Base-by-base conservation (phyloP, 352 stramenopile genomes). In the Globisporangium mamillatum region DNA sequence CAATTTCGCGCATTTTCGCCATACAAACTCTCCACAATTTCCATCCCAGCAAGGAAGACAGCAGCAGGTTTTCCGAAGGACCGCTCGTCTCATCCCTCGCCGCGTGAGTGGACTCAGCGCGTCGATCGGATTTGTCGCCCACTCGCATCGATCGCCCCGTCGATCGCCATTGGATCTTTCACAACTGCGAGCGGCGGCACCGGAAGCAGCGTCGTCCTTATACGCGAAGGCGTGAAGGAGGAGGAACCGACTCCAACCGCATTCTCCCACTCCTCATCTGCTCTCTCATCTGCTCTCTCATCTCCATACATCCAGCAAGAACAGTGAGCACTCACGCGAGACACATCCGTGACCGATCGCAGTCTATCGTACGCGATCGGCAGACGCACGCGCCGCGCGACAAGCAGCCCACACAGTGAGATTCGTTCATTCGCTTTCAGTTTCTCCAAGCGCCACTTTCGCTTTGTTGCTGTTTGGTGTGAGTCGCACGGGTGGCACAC, bases 81-180 rank as follows among this genome's bases (percentile, higher is more conserved):
- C 54, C 27, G 54, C 54, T 60, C 54, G 54, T 60, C 54, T 60
- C 54, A 60, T 60, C 54, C 54, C 54, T 60, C 54, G 27, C 16
- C 48, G 20, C 48, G 48, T 55, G 48, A 27, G 44, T 52, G 44
- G 44, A 52, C 14, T 22, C 1, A 52, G 16, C 44, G 18, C 44
- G 44, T 52, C 44, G 44, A 52, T 52, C 44, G 44, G 6, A 3
- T 46, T 22, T 20, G 44, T 52, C 44, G 44, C 48, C 48, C 8
- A 55, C 18, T 27, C 48, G 20, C 48, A 27, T 32, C 27, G 27
- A 32, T 55, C 48, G 48, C 7, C 16, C 48, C 6, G 48, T 55
- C 48, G 48, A n/a, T 25, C 48, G 14, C 41, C 41, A 52, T 52
- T 52, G 44, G 44, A 52, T 52, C 44, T 52, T 52, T 52, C 44